Conservation (phyloP, 192 early-diverging fungal species). For the Kappamyces sp. region DNA sequence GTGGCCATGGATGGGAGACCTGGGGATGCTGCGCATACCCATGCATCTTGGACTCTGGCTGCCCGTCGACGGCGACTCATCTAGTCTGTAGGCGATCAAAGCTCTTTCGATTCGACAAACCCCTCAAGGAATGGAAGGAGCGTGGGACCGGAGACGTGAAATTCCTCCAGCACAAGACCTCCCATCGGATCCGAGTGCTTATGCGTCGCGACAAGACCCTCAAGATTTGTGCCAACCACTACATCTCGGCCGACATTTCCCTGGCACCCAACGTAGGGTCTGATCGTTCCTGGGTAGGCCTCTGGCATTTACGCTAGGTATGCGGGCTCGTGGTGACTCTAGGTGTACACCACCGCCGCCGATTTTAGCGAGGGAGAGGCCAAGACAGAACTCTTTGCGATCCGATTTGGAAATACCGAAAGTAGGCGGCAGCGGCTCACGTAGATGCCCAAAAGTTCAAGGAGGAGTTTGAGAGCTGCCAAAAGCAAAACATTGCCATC, state of each 20-base stretch:
- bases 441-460: conserved; percentile 89
- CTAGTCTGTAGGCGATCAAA: conserved; percentile 72
- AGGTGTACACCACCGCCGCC: conserved; percentile 76
- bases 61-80: not conserved
- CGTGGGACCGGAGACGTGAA: conserved; percentile 97
- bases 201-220: conserved; percentile 98
- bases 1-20: conserved; percentile 1
- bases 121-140: conserved; percentile 96
- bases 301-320: too few species aligned
- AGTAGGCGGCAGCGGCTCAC: conserved; percentile 38
- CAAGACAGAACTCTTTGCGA: conserved; percentile 82
- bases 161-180: conserved; percentile 87
- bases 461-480: conserved; percentile 72
- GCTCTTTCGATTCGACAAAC: conserved; percentile 96
- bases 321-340: too few species aligned
- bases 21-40: not conserved
- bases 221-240: conserved; percentile 99
- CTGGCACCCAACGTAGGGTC: conserved; percentile 93
- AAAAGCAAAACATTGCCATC: conserved; percentile 47
- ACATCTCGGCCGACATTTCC: conserved; percentile 78
- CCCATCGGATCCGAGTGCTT: conserved; percentile 86
- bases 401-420: conserved; percentile 93
- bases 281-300: conserved; percentile 87
- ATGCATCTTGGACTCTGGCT: too few species aligned
- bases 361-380: conserved; percentile 88